Conservation (phyloP, 176 grass and related monocot genomes). For the Carex parvula region DNA sequence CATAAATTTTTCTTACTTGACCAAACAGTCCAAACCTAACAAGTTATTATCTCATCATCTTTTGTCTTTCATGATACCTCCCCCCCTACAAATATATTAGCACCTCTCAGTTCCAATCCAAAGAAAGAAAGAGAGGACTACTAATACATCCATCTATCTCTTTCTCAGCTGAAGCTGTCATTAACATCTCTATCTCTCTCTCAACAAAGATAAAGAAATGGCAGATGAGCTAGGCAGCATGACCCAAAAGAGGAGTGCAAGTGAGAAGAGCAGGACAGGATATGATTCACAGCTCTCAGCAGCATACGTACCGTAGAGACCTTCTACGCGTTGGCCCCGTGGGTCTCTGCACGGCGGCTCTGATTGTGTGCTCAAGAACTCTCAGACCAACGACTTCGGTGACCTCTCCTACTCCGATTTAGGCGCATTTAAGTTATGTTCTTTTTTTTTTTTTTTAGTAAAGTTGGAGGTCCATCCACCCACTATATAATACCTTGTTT, state of each 20-base stretch:
- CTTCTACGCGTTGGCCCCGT: conserved; percentile 64
- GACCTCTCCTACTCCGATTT: conserved; percentile 79
- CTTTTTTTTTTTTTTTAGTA: not conserved
- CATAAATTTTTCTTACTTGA: not conserved
- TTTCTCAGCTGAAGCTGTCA: not conserved
- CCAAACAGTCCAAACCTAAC: conserved; percentile 1
- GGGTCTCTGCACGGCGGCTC: conserved; percentile 70
- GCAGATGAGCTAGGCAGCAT: conserved; percentile 43
- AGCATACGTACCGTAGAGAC: conserved; percentile 51
- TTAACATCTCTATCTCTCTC: not conserved
- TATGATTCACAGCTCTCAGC: conserved; percentile 9
- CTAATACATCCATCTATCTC: not conserved
- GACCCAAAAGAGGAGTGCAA: not conserved
- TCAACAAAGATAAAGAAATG: conserved; percentile 36
- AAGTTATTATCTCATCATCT: not conserved
- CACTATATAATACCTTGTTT: too few relatives aligned
- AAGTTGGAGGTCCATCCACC: too few relatives aligned
- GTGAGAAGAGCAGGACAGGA: not conserved
- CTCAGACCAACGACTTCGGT: conserved; percentile 74
- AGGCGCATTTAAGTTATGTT: conserved; percentile 65
- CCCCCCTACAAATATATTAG: conserved; percentile 7
- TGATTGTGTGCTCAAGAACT: conserved; percentile 68
- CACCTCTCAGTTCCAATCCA: not conserved
- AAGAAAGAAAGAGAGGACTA: not conserved
- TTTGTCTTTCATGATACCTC: not conserved